Base-by-base conservation (phyloP, 345 rosid species). In the Tarenaya hassleriana region DNA sequence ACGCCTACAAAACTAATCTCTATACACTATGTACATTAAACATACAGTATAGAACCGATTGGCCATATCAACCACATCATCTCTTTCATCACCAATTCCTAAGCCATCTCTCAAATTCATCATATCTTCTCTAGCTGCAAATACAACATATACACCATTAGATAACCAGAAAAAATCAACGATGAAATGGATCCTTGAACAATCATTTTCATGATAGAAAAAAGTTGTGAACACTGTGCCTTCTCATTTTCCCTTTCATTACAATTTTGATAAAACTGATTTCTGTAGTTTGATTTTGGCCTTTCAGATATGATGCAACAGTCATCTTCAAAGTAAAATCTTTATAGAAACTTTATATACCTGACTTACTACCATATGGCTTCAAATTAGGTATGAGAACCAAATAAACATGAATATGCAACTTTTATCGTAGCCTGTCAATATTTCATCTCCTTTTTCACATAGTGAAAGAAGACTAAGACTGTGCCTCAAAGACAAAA, bases 71-170 rank as follows among this genome's bases (percentile, higher is more conserved):
- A 77, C 75, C 12, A 84, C 48, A 31, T 73, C 81, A n/a, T 63
- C 68, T 39, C 83, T 58, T 27, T 80, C 77, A 66, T 77, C 81
- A 66, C 83, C 90, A 74, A 86, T 75, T 34, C 68, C 74, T 67
- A 83, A 64, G 7, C 75, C 86, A 55, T 67, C 55, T 69, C 71
- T 80, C 75, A 82, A 43, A 38, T 56, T 52, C 69, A 24, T 69
- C 72, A 90, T 50, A 39, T 75, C 86, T 35, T 81, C 83, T 41
- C 45, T 47, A 47, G 90, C 95, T 90, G 83, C 69, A 69, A 17
- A 32, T 18, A 18, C 39, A 47, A 37, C 18, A 38, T 3, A 49
- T 37, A 16, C 42, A 32, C 24, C 4, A 41, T 10, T 44, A 21
- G n/a, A 5, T 1, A 56, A 38, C 27, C 0, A 18, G 9, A 33